Percentiles rank a stretch among this genome's conserved stretches.
phyloP scores from a whole-genome alignment of 495 filamentous ascomycete species.

The Aspergillus steynii region DNA sequence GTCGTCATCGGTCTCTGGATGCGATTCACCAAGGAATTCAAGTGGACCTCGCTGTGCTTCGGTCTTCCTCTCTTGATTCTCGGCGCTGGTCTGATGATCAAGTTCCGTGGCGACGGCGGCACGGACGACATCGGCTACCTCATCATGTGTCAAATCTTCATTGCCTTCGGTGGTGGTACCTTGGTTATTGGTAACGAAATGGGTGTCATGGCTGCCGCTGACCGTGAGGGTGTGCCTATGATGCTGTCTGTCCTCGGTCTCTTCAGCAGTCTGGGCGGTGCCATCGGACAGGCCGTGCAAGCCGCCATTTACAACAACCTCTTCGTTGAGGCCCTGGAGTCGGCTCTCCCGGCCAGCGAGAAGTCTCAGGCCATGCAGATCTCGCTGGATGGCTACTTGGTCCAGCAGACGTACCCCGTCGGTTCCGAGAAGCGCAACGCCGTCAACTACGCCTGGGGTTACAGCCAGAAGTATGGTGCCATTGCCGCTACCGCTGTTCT shows the following conservation, averaged over 20 bases:
- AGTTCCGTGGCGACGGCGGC: conserved; percentile 63
- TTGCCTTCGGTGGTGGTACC: conserved; percentile 67
- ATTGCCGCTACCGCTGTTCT: conserved; percentile 52
- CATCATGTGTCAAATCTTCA: conserved; percentile 78
- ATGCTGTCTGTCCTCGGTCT: conserved; percentile 68
- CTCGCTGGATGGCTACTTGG: conserved; percentile 42
- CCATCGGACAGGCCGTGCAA: conserved; percentile 64
- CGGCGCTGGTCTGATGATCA: conserved; percentile 65
- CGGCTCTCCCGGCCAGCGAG: conserved; percentile 38
- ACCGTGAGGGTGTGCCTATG: conserved; percentile 64
- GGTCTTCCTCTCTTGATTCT: conserved; percentile 63
- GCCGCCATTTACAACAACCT: conserved; percentile 69
- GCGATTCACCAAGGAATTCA: conserved; percentile 58
- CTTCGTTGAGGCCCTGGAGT: conserved; percentile 55
- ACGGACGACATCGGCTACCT: conserved; percentile 59
- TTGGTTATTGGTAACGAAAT: conserved; percentile 70
- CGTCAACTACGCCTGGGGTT: conserved; percentile 59
- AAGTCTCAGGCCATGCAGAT: conserved; percentile 52
- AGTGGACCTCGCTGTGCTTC: conserved; percentile 57
- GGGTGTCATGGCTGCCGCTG: conserved; percentile 69
- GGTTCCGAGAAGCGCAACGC: conserved; percentile 56
- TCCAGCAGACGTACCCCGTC: conserved; percentile 54
- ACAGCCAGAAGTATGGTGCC: conserved; percentile 58
- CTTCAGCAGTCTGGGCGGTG: conserved; percentile 67
- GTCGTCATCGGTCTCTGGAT: conserved; percentile 57